Base-by-base conservation (phyloP, 495 filamentous ascomycete genomes). In the Tuber calosporum region DNA sequence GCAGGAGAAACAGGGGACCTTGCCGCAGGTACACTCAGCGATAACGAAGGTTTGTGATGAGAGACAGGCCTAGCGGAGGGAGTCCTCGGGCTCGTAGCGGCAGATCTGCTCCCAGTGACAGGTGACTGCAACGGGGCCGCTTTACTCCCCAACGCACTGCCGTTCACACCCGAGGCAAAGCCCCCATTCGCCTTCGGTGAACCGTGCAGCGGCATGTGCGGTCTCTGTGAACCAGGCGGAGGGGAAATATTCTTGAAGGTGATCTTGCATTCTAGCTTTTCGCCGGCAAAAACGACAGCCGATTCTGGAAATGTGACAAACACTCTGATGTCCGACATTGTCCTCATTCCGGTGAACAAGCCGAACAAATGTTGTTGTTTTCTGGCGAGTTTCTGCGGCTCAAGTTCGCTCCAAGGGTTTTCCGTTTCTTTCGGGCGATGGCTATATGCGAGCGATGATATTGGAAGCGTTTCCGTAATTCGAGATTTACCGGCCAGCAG, bases 261-360 rank as follows among this genome's bases (percentile, higher is more conserved):
- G 79, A 99, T 97, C 69, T 88, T 93, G 83, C 95, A 97, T 84
- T 94, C 91, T 79, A 98, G 86, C 78, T 93, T 89, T 84, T 98
- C 95, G 75, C 96, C 96, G 41, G 96, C 92, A 83, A 97, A 98
- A 75, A 99, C 93, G 67, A 90, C 82, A 90, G 89, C 80, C 92
- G 92, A 82, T 91, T 91, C 92, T 91, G 80, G 79, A 45, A 81
- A 98, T 84, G 90, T 89, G 81, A 99, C 92, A 80, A 94, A 98
- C 82, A 97, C 94, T 79, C 92, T 90, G 80, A 99, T 93, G 85
- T 96, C 80, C 36, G 72, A 78, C 80, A 81, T 80, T 17, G 67
- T 75, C 73, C 41, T 67, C 48, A 69, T 45, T 67, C 13, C 43
- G n/a, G 42, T 36, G 38, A 30, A 66, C 34, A 45, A 38, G 26